Percentiles rank a stretch among this genome's conserved stretches.
phyloP scores from a whole-genome alignment of 495 filamentous ascomycete genomes.

The Terfezia boudieri region DNA sequence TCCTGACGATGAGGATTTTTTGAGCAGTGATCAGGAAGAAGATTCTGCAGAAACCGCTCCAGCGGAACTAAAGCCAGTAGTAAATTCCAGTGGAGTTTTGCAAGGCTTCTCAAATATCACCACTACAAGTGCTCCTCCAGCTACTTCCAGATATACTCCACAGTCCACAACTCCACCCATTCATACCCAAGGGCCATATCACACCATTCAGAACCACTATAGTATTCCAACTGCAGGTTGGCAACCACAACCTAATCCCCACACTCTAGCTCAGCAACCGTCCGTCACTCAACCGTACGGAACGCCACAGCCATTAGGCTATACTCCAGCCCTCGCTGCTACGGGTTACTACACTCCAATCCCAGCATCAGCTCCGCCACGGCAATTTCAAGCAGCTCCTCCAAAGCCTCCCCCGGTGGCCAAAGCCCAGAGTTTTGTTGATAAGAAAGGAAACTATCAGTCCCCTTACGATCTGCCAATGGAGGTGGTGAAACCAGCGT shows the following conservation, averaged over 20 bases:
- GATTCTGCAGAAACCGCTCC: constrained; percentile 26
- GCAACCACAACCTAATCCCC: constrained; percentile 13
- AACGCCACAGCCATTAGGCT: neutral
- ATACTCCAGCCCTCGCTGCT: neutral
- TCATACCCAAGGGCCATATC: constrained; percentile 15
- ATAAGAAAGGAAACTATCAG: constrained; percentile 77
- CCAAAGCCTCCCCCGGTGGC: constrained; percentile 19
- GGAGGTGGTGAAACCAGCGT: constrained; percentile 28
- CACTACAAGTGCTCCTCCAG: neutral
- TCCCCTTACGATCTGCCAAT: constrained; percentile 92
- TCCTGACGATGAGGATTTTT: constrained; percentile 39
- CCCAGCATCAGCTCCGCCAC: constrained; percentile 21
- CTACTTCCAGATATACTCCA: constrained; percentile 12
- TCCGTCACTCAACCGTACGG: constrained; percentile 8
- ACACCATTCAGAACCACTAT: constrained; percentile 10
- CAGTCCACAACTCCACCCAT: constrained; percentile 6
- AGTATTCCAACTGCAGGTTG: constrained; percentile 7
- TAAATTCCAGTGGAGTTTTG: constrained; percentile 14
- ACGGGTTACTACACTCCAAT: constrained; percentile 10
- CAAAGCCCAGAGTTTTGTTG: constrained; percentile 59
- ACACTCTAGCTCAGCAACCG: constrained; percentile 24
- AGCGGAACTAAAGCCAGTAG: constrained; percentile 2
- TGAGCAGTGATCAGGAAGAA: constrained; percentile 51
- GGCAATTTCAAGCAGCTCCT: constrained; percentile 22
- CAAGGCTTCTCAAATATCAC: constrained; percentile 20